Conservation (phyloP, 2,329 filamentous ascomycete genomes). For the Lithohypha guttulata region DNA sequence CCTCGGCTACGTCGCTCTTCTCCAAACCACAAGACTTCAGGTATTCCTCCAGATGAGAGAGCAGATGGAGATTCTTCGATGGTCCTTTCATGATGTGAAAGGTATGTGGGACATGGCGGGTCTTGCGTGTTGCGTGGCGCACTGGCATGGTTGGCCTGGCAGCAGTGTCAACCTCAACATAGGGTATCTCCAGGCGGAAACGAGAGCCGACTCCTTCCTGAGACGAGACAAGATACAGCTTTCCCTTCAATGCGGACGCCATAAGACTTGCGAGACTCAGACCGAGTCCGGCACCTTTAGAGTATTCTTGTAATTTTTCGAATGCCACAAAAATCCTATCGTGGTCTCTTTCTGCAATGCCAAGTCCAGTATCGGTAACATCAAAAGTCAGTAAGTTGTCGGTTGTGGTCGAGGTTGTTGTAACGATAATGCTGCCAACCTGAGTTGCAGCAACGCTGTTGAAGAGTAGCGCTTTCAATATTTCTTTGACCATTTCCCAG, state of each 20-base stretch:
- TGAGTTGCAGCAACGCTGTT: conserved; percentile 38
- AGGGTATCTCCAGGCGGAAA: conserved; percentile 27
- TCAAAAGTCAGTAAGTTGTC: conserved; percentile 33
- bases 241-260: conserved; percentile 31
- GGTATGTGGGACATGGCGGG: background rate
- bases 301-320: conserved; percentile 31
- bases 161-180: background rate
- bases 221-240: conserved; percentile 30
- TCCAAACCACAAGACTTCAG: background rate
- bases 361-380: conserved; percentile 34
- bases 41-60: conserved; percentile 1
- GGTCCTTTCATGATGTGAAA: background rate
- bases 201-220: conserved; percentile 30
- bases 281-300: conserved; percentile 34
- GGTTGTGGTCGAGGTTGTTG: too few relatives aligned
- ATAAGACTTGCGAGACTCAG: conserved; percentile 35
- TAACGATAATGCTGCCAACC: too few relatives aligned
- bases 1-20: background rate
- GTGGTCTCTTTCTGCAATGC: conserved; percentile 29
- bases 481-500: conserved; percentile 31
- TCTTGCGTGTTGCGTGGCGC: conserved; percentile 9
- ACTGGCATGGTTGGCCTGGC: conserved; percentile 21
- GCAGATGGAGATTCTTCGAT: background rate
- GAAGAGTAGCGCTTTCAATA: conserved; percentile 31
- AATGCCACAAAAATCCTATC: conserved; percentile 35